Conservation (phyloP, 352 stramenopile genomes). For the Thalassiosira livingstoniorum region DNA sequence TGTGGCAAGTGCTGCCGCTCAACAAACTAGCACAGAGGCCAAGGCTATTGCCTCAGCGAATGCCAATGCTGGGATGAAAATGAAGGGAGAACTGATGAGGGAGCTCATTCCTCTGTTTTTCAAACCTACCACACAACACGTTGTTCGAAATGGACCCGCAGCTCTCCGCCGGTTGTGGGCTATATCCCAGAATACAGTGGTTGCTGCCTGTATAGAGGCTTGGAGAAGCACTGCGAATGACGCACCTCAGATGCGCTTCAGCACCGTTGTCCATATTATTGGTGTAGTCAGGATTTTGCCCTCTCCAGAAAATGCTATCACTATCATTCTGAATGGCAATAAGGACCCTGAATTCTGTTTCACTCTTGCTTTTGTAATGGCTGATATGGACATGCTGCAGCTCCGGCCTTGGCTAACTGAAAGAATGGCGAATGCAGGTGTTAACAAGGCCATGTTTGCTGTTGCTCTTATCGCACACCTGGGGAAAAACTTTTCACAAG, state of each 20-base stretch:
- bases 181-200: constrained; percentile 83
- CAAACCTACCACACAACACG: constrained; percentile 69
- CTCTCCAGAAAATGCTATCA: constrained; percentile 67
- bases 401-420: constrained; percentile 79
- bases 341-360: constrained; percentile 84
- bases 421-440: constrained; percentile 57
- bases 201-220: constrained; percentile 80
- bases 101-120: constrained; percentile 86
- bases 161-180: constrained; percentile 79
- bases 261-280: constrained; percentile 82
- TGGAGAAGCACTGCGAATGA: constrained; percentile 75
- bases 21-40: constrained; percentile 11
- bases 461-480: constrained; percentile 69
- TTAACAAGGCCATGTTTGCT: constrained; percentile 62
- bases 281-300: constrained; percentile 73
- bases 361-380: constrained; percentile 80
- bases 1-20: constrained; percentile 28
- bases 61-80: constrained; percentile 65
- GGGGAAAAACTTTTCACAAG: constrained; percentile 66
- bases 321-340: constrained; percentile 71
- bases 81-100: constrained; percentile 86
- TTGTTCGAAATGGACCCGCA: constrained; percentile 75
- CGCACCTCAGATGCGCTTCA: constrained; percentile 56
- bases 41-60: constrained; percentile 20
- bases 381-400: constrained; percentile 82